Evolutionary conservation across 352 stramenopile species (phyloP), one percentile per base, ranked within the genome.

Genomic region (Phytophthora ramorum): DNA sequence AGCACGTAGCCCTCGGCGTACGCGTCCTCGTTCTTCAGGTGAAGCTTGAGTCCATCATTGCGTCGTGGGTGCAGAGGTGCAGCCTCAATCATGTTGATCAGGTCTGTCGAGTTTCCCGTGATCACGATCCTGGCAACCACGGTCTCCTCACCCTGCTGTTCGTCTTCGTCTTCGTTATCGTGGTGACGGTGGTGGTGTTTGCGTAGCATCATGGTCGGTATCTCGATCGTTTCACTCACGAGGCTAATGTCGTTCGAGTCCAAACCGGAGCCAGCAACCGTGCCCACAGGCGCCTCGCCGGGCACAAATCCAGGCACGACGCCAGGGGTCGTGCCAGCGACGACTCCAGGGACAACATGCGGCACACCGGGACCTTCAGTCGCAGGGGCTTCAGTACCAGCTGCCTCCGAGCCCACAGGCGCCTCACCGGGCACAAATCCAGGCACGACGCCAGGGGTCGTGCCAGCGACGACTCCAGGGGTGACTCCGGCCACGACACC

Each of bases 21-120:
- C 19, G 76, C 73, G 52, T 87, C 69, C 65, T 79, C 60, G 70
- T 91, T 89, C 62, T 79, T 83, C 58, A 89, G 61, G 48, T 81
- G 73, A 43, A 81, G 44, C 40, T 83, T 84, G 22, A 91, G 59
- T 16, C 70, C 79, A 47, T 91, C 72, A 19, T 73, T 55, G 30
- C 66, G 66, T 8, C 66, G 69, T 14, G 76, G 61, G 34, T 86
- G 69, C 38, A 85, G 53, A 1, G 77, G 58, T 9, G 69, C 57
- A 41, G 73, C 73, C 32, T 91, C 78, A 13, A 89, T 66, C 65
- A 75, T 78, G 40, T 72, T 75, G 2, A 90, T 55, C 49, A 91
- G 47, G 20, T 79, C 78, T 7, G 68, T 71, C 57, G 81, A 89
- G 71, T 88, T 83, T 52, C 81, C 76, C 38, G 73, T 79, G 48